Percentiles rank a stretch among this genome's conserved stretches.
These are phyloP conservation scores for Acanthamoeba triangularis DNA, from an alignment of 208 protist species.

Conservation along the genomic window DNA sequence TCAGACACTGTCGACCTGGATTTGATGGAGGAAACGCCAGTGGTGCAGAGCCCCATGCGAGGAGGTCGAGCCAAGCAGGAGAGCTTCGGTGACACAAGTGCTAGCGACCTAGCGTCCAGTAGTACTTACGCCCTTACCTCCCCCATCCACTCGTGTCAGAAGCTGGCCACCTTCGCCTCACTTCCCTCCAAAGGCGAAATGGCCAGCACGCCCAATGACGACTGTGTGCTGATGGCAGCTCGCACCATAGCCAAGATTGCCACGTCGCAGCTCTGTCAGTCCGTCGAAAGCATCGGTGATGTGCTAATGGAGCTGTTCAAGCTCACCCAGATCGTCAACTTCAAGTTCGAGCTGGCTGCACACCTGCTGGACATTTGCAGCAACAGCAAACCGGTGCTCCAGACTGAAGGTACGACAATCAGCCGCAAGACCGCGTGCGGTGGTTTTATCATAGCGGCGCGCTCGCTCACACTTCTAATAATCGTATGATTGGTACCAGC, in stretches of 20 bases:
- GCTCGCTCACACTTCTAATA: neutral
- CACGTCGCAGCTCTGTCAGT: neutral
- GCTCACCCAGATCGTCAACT: neutral
- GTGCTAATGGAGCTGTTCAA: neutral
- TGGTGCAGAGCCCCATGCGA: neutral
- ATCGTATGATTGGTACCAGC: neutral
- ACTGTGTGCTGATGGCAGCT: neutral
- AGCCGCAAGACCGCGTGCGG: too few relatives aligned
- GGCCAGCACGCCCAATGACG: constrained; percentile 4
- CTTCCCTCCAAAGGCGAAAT: neutral
- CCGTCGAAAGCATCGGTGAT: neutral
- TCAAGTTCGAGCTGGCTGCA: constrained; percentile 11
- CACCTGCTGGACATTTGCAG: constrained; percentile 22
- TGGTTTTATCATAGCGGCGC: neutral
- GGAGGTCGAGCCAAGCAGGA: constrained; percentile 12
- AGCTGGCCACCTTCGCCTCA: neutral
- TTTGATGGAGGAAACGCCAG: constrained; percentile 4
- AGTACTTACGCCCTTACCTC: neutral
- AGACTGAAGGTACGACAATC: neutral
- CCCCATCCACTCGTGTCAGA: neutral
- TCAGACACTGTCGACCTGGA: neutral
- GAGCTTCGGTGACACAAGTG: neutral
- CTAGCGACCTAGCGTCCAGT: neutral
- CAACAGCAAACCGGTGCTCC: neutral
- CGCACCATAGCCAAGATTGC: neutral